Percentiles rank a stretch among this genome's conserved stretches.
Conservation (phyloP, 192 early-diverging fungal genomes). For the Backusella tuberculispora region DNA sequence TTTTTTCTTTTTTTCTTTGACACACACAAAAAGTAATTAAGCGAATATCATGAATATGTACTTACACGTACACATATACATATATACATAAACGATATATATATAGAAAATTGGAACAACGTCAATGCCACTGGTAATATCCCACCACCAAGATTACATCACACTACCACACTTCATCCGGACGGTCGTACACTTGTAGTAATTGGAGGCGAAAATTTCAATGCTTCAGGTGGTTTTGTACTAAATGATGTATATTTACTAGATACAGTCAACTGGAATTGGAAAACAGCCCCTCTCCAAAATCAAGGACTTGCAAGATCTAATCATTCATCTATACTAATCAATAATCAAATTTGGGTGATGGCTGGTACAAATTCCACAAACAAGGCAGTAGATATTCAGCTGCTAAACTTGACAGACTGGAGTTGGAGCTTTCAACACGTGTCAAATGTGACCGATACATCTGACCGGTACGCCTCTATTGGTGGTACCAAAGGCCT, state of each 20-base stretch:
- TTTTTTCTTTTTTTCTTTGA: slow-evolving; percentile 3
- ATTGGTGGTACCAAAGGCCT: slow-evolving; percentile 13
- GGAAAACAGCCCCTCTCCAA: background rate
- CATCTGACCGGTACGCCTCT: background rate
- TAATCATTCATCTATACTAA: slow-evolving; percentile 23
- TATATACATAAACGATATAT: too few species aligned
- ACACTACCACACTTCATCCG: slow-evolving; percentile 20
- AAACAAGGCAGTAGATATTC: slow-evolving; percentile 17
- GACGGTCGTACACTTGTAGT: slow-evolving; percentile 9
- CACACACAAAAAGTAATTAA: background rate
- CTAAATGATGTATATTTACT: slow-evolving; percentile 15
- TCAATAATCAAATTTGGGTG: slow-evolving; percentile 19
- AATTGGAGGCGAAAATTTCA: slow-evolving; percentile 10
- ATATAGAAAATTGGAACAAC: slow-evolving; percentile 15
- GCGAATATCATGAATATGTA: background rate
- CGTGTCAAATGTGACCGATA: background rate
- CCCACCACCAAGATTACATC: slow-evolving; percentile 17
- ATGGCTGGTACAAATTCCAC: slow-evolving; percentile 17
- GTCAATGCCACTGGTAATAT: background rate
- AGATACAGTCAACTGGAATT: background rate
- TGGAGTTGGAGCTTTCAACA: slow-evolving; percentile 15
- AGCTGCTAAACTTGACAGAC: background rate
- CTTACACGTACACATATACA: background rate
- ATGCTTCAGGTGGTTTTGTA: background rate
- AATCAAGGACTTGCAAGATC: background rate